Base-by-base conservation (phyloP, 257 asterid genomes). In the Nicotiana tomentosiformis region DNA sequence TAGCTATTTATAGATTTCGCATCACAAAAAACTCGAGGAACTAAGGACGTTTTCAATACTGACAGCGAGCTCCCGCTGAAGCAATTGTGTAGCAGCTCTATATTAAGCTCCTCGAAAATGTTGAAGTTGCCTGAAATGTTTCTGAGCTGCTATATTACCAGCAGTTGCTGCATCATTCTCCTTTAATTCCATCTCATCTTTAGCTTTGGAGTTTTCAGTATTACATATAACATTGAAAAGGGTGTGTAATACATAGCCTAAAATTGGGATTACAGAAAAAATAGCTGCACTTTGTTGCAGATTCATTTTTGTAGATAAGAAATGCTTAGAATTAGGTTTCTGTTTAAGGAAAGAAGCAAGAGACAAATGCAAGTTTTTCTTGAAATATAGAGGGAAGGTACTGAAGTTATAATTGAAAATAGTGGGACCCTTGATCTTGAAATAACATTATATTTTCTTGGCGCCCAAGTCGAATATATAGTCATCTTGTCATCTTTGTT, bases 101-200 rank as follows among this genome's bases (percentile, higher is more conserved):
- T 43, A 43, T 43, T 74, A 86, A 55, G 82, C 77, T 57, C 64
- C 83, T 53, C 77, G 76, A 70, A 84, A 69, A 64, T 74, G 90
- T 12, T 83, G 87, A 77, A 64, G 37, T 53, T 82, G 86, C 72
- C 78, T 84, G 65, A 89, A 87, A 77, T 89, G 90, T 65, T 85
- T 87, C 35, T 87, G 90, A 37, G 91, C 90, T 8, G 55, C 89
- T 56, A 70, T 10, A 78, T 29, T 11, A 37, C 65, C 30, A 43
- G 39, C 60, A 10, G 58, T 61, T 4, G 55, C 58, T 29, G 57
- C 46, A 57, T 61, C 74, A 84, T 53, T 39, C 55, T 69, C 30
- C 33, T 9, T 29, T 43, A 9, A 43, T 43, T 43, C 51, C 51
- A 43, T 43, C 35, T 69, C 51, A n/a, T 69, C 84, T 69, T 58